Conservation (phyloP, 108 stramenopile species). For the Discostella pseudostelligera region DNA sequence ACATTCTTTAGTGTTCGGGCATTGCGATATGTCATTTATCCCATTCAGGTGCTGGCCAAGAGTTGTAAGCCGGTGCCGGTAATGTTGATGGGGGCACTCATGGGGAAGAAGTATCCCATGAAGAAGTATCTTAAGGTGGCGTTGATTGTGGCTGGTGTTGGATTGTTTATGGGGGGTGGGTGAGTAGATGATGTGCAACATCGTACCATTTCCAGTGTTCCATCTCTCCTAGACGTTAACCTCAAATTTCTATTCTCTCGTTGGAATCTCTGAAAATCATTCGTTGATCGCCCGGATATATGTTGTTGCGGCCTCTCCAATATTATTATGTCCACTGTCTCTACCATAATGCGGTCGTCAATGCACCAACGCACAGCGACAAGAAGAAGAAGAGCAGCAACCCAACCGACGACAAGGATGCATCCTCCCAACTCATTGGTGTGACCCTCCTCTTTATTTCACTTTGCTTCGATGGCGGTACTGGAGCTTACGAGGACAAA, state of each 20-base stretch:
- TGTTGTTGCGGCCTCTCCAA: too few species aligned
- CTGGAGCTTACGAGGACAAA: constrained; percentile 99
- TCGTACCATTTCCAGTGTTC: too few species aligned
- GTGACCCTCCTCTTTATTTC: constrained; percentile 91
- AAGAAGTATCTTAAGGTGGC: constrained; percentile 93
- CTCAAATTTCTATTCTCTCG: too few species aligned
- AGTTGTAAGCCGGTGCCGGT: constrained; percentile 98
- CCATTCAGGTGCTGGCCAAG: constrained; percentile 97
- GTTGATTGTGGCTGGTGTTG: constrained; percentile 92
- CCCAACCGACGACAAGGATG: constrained; percentile 52
- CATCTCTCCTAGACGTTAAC: too few species aligned
- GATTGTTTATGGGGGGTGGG: constrained; percentile 96
- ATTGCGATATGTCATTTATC: constrained; percentile 93
- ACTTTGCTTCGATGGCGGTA: constrained; percentile 97
- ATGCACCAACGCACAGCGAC: too few species aligned
- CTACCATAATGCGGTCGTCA: too few species aligned
- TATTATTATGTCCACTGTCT: too few species aligned
- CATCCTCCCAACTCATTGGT: constrained; percentile 78
- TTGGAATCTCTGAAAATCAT: too few species aligned
- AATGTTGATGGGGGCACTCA: constrained; percentile 95
- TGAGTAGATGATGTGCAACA: constrained; percentile 13
- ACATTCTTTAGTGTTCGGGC: constrained; percentile 95
- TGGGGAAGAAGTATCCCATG: constrained; percentile 92
- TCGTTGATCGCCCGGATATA: too few species aligned
- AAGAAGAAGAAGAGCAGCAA: constrained; percentile 32